These are phyloP conservation scores for Oxytropis ochrocephala DNA, from an alignment of 306 rosid genomes.

Conservation along the genomic window DNA sequence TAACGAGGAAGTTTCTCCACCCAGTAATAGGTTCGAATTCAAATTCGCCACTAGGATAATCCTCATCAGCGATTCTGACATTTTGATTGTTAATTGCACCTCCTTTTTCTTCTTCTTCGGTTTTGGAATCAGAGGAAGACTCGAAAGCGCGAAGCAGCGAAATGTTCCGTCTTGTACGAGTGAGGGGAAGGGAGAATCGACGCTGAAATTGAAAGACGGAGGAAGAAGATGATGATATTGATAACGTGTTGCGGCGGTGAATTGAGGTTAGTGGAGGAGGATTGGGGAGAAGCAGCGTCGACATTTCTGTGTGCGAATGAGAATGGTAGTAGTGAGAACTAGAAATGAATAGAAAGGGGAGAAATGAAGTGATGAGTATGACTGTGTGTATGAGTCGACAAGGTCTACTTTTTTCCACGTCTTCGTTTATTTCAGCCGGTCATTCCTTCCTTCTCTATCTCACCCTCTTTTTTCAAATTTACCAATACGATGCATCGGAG, in stretches of 20 bases:
- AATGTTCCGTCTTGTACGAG: not conserved
- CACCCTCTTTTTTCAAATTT: too few relatives aligned
- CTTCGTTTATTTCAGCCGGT: not conserved
- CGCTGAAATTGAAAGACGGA: constrained; percentile 3
- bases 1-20: constrained; percentile 67
- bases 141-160: constrained; percentile 53
- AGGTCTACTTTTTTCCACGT: not conserved
- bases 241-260: constrained; percentile 7
- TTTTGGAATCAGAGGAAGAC: constrained; percentile 29
- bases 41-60: constrained; percentile 72
- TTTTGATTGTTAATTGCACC: constrained; percentile 5
- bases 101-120: constrained; percentile 7
- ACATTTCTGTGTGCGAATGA: constrained; percentile 28
- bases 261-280: constrained; percentile 33
- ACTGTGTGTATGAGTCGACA: not conserved
- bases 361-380: too few relatives aligned
- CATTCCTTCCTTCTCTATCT: too few relatives aligned
- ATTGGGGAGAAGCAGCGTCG: constrained; percentile 48
- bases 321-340: too few relatives aligned
- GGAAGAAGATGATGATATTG: not conserved
- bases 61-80: constrained; percentile 31
- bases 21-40: constrained; percentile 44
- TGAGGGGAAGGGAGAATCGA: constrained; percentile 21
- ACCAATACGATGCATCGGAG: too few relatives aligned
- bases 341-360: not conserved